Percentiles rank a stretch among this genome's conserved stretches.
Conservation (phyloP, 2,329 filamentous ascomycete genomes). For the Hirsutella minnesotensis region DNA sequence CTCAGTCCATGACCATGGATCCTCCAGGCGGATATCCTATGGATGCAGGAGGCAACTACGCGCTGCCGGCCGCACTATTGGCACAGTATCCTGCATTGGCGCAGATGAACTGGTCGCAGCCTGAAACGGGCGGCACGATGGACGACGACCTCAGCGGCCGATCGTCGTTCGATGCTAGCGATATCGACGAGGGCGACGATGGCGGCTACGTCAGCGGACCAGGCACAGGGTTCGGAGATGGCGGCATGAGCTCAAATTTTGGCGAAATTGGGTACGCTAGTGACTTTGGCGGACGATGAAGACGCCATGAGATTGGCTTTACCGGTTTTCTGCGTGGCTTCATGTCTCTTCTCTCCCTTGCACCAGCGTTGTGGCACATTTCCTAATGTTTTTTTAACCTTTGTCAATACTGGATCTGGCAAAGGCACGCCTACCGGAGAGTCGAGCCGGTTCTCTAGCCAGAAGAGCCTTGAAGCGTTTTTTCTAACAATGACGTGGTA, state of each 20-base stretch:
- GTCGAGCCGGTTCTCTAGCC: no score
- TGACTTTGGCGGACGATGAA: slow-evolving; percentile 35
- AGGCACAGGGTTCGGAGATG: slow-evolving; percentile 47
- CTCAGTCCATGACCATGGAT: slow-evolving; percentile 46
- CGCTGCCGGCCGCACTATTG: slow-evolving; percentile 75
- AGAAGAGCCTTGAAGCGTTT: no score
- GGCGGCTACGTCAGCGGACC: slow-evolving; percentile 54
- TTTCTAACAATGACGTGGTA: not conserved
- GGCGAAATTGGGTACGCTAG: slow-evolving; percentile 39
- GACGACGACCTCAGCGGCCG: slow-evolving; percentile 69
- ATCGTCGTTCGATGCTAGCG: slow-evolving; percentile 72
- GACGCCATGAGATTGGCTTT: not conserved
- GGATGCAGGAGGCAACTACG: slow-evolving; percentile 45
- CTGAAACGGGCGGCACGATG: slow-evolving; percentile 55
- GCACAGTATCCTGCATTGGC: slow-evolving; percentile 92
- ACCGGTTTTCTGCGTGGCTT: not conserved
- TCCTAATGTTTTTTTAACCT: no score
- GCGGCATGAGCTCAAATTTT: slow-evolving; percentile 42
- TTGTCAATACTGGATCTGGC: no score
- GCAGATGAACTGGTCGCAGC: slow-evolving; percentile 66
- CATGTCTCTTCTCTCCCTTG: not conserved
- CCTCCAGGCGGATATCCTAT: slow-evolving; percentile 46
- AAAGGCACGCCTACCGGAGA: no score
- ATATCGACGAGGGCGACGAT: slow-evolving; percentile 65
- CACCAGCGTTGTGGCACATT: not conserved